Percentiles rank a stretch among this genome's conserved stretches.
Evolutionary conservation across 78 protist species (phyloP).

Genomic region (Capsaspora owczarzaki): DNA sequence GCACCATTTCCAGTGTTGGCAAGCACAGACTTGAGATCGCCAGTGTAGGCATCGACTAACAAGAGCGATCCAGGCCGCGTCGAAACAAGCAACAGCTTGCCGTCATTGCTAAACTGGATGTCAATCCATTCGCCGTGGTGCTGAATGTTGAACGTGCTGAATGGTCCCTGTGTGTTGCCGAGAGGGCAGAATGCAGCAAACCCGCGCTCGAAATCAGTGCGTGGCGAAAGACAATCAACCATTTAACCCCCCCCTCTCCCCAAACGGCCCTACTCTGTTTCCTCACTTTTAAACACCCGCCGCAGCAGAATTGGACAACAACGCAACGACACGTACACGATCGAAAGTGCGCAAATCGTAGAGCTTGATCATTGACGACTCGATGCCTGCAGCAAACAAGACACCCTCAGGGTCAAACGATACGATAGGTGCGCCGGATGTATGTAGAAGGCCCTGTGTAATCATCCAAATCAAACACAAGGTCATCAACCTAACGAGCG

Average conservation of each 20-base stretch:
- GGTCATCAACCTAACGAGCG: no score
- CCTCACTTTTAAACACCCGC: no score
- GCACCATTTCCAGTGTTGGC: not conserved
- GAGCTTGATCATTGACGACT: not conserved
- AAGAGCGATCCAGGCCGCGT: not conserved
- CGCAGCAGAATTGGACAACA: no score
- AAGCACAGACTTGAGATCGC: not conserved
- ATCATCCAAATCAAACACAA: no score
- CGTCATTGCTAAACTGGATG: not conserved
- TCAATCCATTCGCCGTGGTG: not conserved
- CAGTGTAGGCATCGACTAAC: not conserved
- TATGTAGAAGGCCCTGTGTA: not conserved
- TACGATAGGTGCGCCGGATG: not conserved
- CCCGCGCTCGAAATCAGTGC: no score
- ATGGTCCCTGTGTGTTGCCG: no score
- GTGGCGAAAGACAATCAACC: no score
- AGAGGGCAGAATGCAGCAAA: no score
- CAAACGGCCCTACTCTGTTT: no score
- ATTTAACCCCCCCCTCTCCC: no score
- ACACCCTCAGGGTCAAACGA: not conserved
- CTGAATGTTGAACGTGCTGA: not conserved
- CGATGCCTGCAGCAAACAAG: not conserved
- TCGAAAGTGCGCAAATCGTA: not conserved
- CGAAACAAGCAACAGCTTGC: not conserved
- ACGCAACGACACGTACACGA: no score